A percentile compares a stretch with the other conserved stretches of the same genome.
Evolutionary conservation across 2,329 filamentous ascomycete genomes (phyloP).

Genomic region (Trichophyton equinum): DNA sequence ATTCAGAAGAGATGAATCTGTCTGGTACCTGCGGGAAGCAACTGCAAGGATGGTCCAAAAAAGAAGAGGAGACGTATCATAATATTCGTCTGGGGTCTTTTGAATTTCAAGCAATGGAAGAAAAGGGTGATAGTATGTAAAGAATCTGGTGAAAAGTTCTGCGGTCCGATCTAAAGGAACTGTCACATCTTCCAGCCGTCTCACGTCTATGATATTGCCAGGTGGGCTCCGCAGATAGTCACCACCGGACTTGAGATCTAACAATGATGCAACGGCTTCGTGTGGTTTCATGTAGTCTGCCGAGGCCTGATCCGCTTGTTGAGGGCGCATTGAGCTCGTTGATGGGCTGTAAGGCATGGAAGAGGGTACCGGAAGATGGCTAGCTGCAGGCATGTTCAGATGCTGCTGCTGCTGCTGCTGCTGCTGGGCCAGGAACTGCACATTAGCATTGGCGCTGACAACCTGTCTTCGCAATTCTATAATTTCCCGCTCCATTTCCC

Average conservation of each 20-base stretch:
- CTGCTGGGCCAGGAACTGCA: slow-evolving; percentile 10
- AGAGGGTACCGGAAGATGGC: slow-evolving; percentile 21
- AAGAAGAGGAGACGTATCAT: slow-evolving; percentile 47
- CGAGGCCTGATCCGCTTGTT: not conserved
- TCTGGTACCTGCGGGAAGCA: slow-evolving; percentile 47
- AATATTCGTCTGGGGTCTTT: slow-evolving; percentile 45
- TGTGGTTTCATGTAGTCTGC: slow-evolving; percentile 36
- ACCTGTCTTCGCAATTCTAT: slow-evolving; percentile 39
- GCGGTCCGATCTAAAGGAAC: slow-evolving; percentile 31
- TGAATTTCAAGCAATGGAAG: slow-evolving; percentile 49
- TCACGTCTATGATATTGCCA: slow-evolving; percentile 30
- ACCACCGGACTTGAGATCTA: slow-evolving; percentile 38
- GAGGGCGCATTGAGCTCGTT: slow-evolving; percentile 19
- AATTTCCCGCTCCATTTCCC: slow-evolving; percentile 48
- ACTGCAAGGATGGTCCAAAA: slow-evolving; percentile 56
- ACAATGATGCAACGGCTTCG: slow-evolving; percentile 39
- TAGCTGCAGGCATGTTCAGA: slow-evolving; percentile 17
- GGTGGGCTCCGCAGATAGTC: slow-evolving; percentile 39
- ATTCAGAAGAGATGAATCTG: slow-evolving; percentile 43
- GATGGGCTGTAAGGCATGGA: slow-evolving; percentile 19
- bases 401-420: slow-evolving; percentile 3
- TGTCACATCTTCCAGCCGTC: slow-evolving; percentile 42
- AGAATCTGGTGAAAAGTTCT: slow-evolving; percentile 46
- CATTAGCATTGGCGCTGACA: slow-evolving; percentile 24
- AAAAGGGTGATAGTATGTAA: slow-evolving; percentile 51